Evolutionary conservation across 139 green algal species (phyloP).

Genomic region (Micractinium conductrix): DNA sequence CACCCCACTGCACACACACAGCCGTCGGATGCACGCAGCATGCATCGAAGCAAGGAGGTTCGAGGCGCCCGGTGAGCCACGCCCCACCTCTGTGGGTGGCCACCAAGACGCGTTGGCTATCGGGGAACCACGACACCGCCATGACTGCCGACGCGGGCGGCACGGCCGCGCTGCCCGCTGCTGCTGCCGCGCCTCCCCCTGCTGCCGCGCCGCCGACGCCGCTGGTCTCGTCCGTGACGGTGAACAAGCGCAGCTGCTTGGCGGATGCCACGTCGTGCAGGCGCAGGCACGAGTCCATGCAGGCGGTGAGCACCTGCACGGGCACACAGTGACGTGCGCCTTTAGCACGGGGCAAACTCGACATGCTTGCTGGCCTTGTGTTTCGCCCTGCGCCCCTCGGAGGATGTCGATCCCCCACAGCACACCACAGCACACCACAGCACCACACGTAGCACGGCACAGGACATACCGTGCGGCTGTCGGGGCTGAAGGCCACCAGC

Average conservation of each 20-base stretch:
- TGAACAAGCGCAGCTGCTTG: constrained; percentile 34
- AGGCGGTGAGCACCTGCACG: constrained; percentile 36
- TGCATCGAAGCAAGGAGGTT: no score
- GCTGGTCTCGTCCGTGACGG: neutral
- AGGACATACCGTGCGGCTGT: no score
- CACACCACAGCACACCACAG: no score
- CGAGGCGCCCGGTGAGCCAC: no score
- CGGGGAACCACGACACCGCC: constrained; percentile 74
- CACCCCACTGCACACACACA: no score
- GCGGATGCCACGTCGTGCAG: constrained; percentile 55
- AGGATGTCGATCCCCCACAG: no score
- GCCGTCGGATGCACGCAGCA: no score
- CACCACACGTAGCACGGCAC: no score
- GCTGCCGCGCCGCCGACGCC: neutral
- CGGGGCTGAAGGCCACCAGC: constrained; percentile 67
- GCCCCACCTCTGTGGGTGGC: constrained; percentile 68
- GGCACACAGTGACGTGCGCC: no score
- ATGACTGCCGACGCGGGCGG: constrained; percentile 48
- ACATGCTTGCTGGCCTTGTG: no score
- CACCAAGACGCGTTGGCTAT: constrained; percentile 66
- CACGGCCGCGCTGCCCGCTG: constrained; percentile 4
- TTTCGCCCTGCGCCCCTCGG: no score
- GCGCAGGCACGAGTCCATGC: constrained; percentile 52
- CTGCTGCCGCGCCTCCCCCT: neutral
- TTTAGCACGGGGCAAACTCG: no score